Conservation (phyloP, 306 rosid species). For the Lotus japonicus region DNA sequence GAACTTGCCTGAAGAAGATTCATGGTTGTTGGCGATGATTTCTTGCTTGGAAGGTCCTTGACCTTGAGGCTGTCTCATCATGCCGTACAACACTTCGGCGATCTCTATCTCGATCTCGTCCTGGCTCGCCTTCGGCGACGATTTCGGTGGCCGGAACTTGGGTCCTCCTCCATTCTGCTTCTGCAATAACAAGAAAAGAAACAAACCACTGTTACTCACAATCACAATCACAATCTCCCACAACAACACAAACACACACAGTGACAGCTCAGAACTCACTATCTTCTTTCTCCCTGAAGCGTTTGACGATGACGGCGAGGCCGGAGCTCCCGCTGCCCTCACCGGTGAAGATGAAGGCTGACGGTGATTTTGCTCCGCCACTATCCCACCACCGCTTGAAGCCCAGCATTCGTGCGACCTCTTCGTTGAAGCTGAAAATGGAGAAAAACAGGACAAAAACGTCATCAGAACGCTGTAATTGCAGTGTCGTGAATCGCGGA, state of each 20-base stretch:
- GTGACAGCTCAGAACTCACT: slow-evolving; percentile 41
- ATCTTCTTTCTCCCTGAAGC: slow-evolving; percentile 68
- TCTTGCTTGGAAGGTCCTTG: slow-evolving; percentile 69
- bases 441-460: not conserved
- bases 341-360: slow-evolving; percentile 86
- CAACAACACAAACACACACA: not conserved
- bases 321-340: slow-evolving; percentile 51
- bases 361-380: slow-evolving; percentile 51
- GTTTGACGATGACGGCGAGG: slow-evolving; percentile 82
- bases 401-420: slow-evolving; percentile 94
- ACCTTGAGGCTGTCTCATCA: slow-evolving; percentile 79
- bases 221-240: not conserved
- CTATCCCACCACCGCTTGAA: slow-evolving; percentile 49
- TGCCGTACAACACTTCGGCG: slow-evolving; percentile 87
- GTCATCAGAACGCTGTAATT: not conserved
- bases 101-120: slow-evolving; percentile 97
- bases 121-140: slow-evolving; percentile 56
- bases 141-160: slow-evolving; percentile 63
- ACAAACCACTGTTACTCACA: slow-evolving; percentile 20
- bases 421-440: slow-evolving; percentile 68
- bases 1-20: slow-evolving; percentile 37
- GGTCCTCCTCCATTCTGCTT: slow-evolving; percentile 80
- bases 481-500: not conserved
- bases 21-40: slow-evolving; percentile 23
- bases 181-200: slow-evolving; percentile 31